Evolutionary conservation across 2,329 filamentous ascomycete genomes (phyloP), one percentile per base, ranked within the genome.

Genomic region (Xylaria sp.): DNA sequence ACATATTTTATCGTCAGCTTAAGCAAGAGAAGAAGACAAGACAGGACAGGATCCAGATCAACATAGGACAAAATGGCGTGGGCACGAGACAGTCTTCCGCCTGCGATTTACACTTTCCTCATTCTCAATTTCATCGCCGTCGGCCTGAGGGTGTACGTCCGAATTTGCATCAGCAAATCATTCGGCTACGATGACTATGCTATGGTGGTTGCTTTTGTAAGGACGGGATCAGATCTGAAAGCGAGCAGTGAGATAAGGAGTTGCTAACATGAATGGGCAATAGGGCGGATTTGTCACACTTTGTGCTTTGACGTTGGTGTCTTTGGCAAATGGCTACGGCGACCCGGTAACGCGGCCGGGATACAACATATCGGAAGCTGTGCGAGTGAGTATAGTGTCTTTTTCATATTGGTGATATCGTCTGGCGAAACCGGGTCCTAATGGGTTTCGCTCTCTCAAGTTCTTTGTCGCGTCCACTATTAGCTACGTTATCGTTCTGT

Each of bases 31-130:
- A 50, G 21, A 53, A 51, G 34, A 51, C 19, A 58, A 24, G 21
- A 57, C 24, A 27, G 4, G 24, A 57, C 7, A 14, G 47, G 42
- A 8, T n/a, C 6, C 27, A 53, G 24, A 27, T 27, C 24, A 27
- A 27, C 2, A 27, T 27, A 27, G 24, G 24, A 27, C 24, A 27
- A 56, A 45, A 72, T 72, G 70, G 65, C 69, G 61, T 72, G 69
- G 69, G 70, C 70, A 71, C 65, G 70, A 69, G 70, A 72, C 17
- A 69, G 66, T 63, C 60, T 72, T 6, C 70, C 70, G 1, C 69
- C 70, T 6, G 69, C 70, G 48, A 72, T 72, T 32, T 71, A 65
- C 66, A 62, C 66, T 6, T 72, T 72, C 56, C 55, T 72, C 21
- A 69, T 30, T 39, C 69, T 71, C 61, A 71, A 72, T 42, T 32